Evolutionary conservation across 108 stramenopile genomes (phyloP), one percentile per base, ranked within the genome.

Genomic region (Cyclotella sp.): DNA sequence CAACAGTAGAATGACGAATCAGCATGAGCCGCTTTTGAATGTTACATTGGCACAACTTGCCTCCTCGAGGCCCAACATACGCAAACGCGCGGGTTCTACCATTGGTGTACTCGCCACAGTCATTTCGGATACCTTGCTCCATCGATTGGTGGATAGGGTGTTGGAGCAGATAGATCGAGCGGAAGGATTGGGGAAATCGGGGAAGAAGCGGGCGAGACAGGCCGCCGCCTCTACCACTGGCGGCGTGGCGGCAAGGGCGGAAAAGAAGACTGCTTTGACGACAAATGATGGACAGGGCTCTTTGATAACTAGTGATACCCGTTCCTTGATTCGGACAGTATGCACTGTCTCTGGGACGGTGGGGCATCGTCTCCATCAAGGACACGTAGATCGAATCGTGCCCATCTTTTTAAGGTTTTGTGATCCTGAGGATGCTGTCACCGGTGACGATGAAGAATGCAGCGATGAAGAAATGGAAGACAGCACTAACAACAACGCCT

Each of bases 371-470:
- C 61, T 94, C 55, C 76, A 86, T 82, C 96, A 94, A 75, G 80
- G 81, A 49, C 96, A 98, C 82, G 94, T 99, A 62, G 94, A 94
- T 85, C 76, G 90, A 11, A 94, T 99, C 54, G 83, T 99, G 49
- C 98, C 98, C 52, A 94, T 98, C 46, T 97, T 99, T 75, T 84
- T 97, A 49, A 64, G 81, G 63, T 97, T 95, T 75, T 92, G 92
- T 60, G 89, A 97, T 28, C 94, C 96, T 14, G 89, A 85, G 16
- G 95, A 94, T 73, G 96, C 93, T 7, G 64, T 76, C 18, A 90
- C 90, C 14, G 90, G 89, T 15, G 92, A 91, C 70, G 92, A 93
- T 70, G 84, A 91, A 42, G 91, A 93, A 51, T 83, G 83, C 62
- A 87, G 89, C 12, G 88, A 86, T 39, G 90, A 78, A 46, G 78